Base-by-base conservation (phyloP, 164 flowering plant genomes). In the Magnolia kwangsiensis region DNA sequence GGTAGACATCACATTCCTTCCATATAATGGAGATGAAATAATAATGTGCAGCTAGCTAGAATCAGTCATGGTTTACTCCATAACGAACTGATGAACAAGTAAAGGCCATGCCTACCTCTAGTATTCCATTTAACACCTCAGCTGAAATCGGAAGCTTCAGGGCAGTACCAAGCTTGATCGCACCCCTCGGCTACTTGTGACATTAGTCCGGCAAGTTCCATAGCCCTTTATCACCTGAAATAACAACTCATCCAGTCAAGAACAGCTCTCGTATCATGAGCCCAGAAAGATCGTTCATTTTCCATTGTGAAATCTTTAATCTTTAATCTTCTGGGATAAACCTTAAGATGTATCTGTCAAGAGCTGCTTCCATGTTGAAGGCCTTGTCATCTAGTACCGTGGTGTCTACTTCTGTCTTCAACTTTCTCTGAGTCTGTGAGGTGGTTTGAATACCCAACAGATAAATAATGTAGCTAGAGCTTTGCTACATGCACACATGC, bases 191-290 rank as follows among this genome's bases (percentile, higher is more conserved):
- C 21, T 98, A 94, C 82, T 93, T 96, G 74, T 50, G 96, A 83
- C 51, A 96, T 79, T 77, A 92, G 93, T 76, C 88, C 87, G 72
- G 91, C 95, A 50, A 96, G 95, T 84, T 96, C 98, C 24, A 89
- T 85, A 58, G 99, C 99, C 81, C 98, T 84, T 96, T 96, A 77
- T 94, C 97, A 79, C 95, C 99, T 96, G 86, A 77, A 71, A 81
- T 67, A 82, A 71, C 23, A 72, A 20, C 79, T 18, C 68, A 72
- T 27, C 79, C 37, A 49, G 45, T 16, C 55, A 61, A 63, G 50
- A 51, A 70, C 49, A 27, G 24, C 27, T 16, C 27, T 11, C 45
- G 4, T 37, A 37, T 37, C 6, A 37, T 37, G 45, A 37, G 45
- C 45, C 59, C 18, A 16, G 13, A 3, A 55, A 55, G 3, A 16